These are phyloP conservation scores for Luffa aegyptiaca DNA, from an alignment of 306 rosid genomes.

Conservation along the genomic window DNA sequence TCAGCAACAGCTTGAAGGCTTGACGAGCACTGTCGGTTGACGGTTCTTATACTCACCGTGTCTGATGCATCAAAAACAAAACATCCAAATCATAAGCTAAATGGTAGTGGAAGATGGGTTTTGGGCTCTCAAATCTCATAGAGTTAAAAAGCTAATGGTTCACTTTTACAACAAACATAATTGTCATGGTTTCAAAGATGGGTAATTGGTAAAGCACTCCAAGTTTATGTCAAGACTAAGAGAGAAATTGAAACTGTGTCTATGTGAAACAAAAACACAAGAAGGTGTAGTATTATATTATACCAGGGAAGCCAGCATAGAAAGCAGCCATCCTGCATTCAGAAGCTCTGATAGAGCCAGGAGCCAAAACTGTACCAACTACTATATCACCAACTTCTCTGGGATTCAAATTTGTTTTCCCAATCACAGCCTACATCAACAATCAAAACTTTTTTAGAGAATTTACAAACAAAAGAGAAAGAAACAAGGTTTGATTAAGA, in stretches of 20 bases:
- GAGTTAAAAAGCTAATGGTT: neutral
- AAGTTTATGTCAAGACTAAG: neutral
- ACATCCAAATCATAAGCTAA: slow-evolving; percentile 1
- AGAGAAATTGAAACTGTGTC: neutral
- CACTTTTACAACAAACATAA: neutral
- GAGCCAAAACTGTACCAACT: slow-evolving; percentile 83
- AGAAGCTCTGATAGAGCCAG: slow-evolving; percentile 77
- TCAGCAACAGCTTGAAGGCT: slow-evolving; percentile 97
- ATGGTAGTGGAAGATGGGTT: neutral
- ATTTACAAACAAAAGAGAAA: neutral
- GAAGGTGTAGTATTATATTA: neutral
- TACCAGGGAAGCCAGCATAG: slow-evolving; percentile 91
- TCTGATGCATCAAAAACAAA: slow-evolving; percentile 33
- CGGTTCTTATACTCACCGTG: slow-evolving; percentile 71
- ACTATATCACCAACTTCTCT: slow-evolving; percentile 79
- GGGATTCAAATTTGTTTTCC: slow-evolving; percentile 68
- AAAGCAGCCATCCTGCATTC: slow-evolving; percentile 94
- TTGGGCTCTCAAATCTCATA: neutral
- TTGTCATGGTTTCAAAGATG: neutral
- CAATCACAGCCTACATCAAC: slow-evolving; percentile 55
- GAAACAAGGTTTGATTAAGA: neutral
- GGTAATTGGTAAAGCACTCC: neutral
- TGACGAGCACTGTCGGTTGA: slow-evolving; percentile 90
- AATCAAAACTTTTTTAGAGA: neutral
- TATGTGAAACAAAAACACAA: neutral